Evolutionary conservation across 495 filamentous ascomycete genomes (phyloP).

Genomic region (Podospora tetraspora): DNA sequence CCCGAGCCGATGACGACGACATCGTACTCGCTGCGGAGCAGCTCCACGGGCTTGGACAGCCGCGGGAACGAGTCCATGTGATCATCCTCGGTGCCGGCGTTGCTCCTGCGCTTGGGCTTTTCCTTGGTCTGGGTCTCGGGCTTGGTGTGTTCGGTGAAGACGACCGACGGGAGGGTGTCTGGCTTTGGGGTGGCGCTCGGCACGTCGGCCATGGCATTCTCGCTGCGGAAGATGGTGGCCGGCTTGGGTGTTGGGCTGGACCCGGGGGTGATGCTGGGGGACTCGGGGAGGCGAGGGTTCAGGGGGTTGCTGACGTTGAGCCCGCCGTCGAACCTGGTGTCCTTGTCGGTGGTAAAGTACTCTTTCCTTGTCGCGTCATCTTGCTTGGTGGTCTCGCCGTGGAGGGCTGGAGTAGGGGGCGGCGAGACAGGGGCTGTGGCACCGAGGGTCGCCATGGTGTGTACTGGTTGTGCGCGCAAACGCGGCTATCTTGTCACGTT

Average conservation of each 20-base stretch:
- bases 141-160: background rate
- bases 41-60: constrained; percentile 52
- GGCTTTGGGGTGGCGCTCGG: background rate
- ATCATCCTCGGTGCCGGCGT: constrained; percentile 34
- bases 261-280: constrained; percentile 11
- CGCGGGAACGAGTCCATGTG: constrained; percentile 44
- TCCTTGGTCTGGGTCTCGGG: background rate
- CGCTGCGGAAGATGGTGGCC: background rate
- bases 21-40: constrained; percentile 55
- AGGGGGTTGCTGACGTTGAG: constrained; percentile 2
- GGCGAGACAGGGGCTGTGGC: constrained; percentile 16
- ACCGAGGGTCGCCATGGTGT: constrained; percentile 10
- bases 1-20: constrained; percentile 63
- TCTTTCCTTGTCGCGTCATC: background rate
- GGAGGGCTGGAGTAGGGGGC: constrained; percentile 24
- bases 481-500: background rate
- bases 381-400: constrained; percentile 5
- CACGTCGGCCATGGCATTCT: background rate
- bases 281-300: constrained; percentile 6
- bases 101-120: background rate
- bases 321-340: background rate
- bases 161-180: constrained; percentile 12
- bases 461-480: background rate
- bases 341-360: background rate
- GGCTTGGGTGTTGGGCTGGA: constrained; percentile 5